These are phyloP conservation scores for Talaromyces islandicus DNA, from an alignment of 2,329 filamentous ascomycete genomes.

Conservation along the genomic window DNA sequence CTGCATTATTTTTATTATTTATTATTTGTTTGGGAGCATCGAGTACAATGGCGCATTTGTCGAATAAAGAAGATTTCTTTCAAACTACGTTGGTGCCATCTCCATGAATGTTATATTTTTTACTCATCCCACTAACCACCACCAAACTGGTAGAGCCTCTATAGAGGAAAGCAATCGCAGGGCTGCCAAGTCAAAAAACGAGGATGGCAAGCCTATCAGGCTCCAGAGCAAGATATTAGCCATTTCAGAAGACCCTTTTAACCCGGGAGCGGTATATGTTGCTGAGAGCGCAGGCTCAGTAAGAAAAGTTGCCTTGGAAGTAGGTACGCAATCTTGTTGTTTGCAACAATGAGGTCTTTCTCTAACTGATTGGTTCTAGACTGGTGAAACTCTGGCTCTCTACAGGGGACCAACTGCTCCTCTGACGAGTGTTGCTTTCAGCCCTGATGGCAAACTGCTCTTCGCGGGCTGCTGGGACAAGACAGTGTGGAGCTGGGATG, in stretches of 20 bases:
- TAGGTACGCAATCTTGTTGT: conserved; percentile 43
- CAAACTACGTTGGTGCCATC: conserved; percentile 68
- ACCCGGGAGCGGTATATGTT: conserved; percentile 61
- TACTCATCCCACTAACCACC: conserved; percentile 10
- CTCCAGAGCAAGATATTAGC: conserved; percentile 84
- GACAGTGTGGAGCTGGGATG: conserved; percentile 77
- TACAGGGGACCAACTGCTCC: conserved; percentile 75
- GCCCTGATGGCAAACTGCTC: conserved; percentile 51
- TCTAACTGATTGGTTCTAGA: conserved; percentile 25
- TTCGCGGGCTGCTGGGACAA: conserved; percentile 97
- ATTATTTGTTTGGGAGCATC: background rate
- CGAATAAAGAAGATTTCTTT: conserved; percentile 78
- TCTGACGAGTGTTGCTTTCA: conserved; percentile 68
- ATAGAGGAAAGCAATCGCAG: conserved; percentile 53
- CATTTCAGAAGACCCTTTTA: conserved; percentile 60
- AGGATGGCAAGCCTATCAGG: conserved; percentile 71
- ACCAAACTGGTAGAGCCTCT: conserved; percentile 36
- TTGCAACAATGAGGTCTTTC: background rate
- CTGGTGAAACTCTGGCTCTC: conserved; percentile 37
- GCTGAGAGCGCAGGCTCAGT: conserved; percentile 83
- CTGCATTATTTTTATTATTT: background rate
- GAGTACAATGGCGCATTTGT: conserved; percentile 58
- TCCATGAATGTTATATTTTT: background rate
- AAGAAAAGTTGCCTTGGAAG: conserved; percentile 67
- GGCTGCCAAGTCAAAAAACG: conserved; percentile 70